A percentile compares a stretch with the other conserved stretches of the same genome.
Conservation (phyloP, 257 asterid genomes). For the Henckelia pumila region DNA sequence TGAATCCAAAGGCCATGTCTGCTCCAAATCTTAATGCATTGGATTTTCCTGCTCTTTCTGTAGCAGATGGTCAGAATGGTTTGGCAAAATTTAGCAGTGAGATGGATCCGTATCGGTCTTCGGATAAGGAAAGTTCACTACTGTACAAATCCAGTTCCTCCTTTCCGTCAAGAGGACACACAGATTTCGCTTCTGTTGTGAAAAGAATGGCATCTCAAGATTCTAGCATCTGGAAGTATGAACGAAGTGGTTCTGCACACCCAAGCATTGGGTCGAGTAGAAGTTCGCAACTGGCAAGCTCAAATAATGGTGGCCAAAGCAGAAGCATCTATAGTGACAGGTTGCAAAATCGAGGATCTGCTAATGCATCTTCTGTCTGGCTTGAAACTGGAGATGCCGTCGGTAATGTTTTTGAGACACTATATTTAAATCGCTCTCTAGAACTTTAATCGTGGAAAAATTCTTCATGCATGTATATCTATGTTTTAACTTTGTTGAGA, state of each 20-base stretch:
- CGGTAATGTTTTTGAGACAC: conserved; percentile 59
- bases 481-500: conserved; percentile 46
- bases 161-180: conserved; percentile 56
- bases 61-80: conserved; percentile 49
- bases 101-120: conserved; percentile 39
- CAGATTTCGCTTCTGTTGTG: conserved; percentile 79
- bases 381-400: conserved; percentile 76
- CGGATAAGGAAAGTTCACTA: conserved; percentile 44
- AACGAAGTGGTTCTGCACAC: conserved; percentile 53
- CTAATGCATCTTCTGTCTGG: conserved; percentile 65
- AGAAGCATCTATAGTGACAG: conserved; percentile 51
- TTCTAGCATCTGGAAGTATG: conserved; percentile 70
- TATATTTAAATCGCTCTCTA: conserved; percentile 26
- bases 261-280: conserved; percentile 78
- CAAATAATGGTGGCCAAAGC: conserved; percentile 54
- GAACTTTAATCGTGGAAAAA: conserved; percentile 23
- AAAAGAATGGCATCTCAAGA: conserved; percentile 77
- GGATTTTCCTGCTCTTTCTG: conserved; percentile 94
- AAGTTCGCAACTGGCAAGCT: conserved; percentile 60
- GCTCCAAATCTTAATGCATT: conserved; percentile 64
- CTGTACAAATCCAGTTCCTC: conserved; percentile 55
- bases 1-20: conserved; percentile 56
- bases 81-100: conserved; percentile 44
- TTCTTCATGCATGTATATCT: conserved; percentile 30
- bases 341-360: conserved; percentile 58